phyloP scores from a whole-genome alignment of 2,329 filamentous ascomycete species.

The Nothomitra cinnamomea region DNA sequence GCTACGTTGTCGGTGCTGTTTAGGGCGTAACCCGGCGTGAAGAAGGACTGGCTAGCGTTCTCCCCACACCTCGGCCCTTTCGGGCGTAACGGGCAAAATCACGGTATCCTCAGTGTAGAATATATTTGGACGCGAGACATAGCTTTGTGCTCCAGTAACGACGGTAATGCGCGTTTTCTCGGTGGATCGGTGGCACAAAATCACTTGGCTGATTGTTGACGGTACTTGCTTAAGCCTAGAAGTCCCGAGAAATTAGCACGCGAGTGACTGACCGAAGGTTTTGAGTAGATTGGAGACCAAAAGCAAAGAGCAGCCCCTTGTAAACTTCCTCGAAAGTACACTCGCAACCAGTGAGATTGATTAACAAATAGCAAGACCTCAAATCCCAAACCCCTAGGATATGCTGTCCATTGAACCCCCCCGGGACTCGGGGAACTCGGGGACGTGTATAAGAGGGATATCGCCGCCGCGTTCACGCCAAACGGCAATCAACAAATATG shows the following conservation, averaged over 20 bases:
- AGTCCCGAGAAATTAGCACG: neutral
- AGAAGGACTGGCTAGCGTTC: neutral
- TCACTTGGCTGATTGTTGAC: neutral
- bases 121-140: neutral
- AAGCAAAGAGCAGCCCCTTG: neutral
- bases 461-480: neutral
- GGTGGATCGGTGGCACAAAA: neutral
- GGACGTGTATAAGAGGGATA: neutral
- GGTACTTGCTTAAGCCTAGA: neutral
- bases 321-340: neutral
- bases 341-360: neutral
- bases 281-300: neutral
- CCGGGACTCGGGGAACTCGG: neutral
- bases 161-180: neutral
- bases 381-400: neutral
- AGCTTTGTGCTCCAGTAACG: neutral
- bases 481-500: neutral
- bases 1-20: neutral
- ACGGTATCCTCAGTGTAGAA: neutral
- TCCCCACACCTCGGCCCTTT: neutral
- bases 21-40: neutral
- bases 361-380: neutral
- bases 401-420: neutral
- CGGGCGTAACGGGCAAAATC: neutral
- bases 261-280: neutral